Base-by-base conservation (phyloP, 805 yeast genomes). In the Brettanomyces sp. region DNA sequence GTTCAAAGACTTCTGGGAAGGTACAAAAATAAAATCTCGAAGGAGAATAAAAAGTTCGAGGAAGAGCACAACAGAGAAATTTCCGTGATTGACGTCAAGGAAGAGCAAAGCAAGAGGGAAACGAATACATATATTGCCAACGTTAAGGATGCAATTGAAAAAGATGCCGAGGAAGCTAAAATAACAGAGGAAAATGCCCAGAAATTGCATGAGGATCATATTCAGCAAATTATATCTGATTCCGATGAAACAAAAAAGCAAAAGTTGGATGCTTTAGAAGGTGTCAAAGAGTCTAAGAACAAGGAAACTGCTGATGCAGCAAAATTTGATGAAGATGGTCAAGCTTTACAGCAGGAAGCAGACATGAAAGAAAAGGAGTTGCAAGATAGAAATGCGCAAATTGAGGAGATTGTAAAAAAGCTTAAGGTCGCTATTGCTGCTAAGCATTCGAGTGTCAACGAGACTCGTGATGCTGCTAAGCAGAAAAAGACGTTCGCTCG, bases 111-210 rank as follows among this genome's bases (percentile, higher is more conserved):
- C 44, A 65, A 62, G 25, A 51, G 53, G 25, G 63, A 58, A 9
- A 65, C 66, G 24, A 67, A 57, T 34, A 56, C 55, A n/a, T 73
- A 73, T 52, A 67, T 72, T 41, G 58, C 54, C 9, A 62, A 64
- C 25, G 68, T 73, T 36, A 65, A 60, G 45, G 55, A 54, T 30
- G 72, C 68, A 49, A 74, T 74, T 44, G 71, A 63, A 49, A 65
- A 70, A 34, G 73, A 74, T 46, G 66, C 60, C 37, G 58, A 54
- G 14, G 76, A 74, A 36, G 73, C 60, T 48, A 69, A 62, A 43
- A 63, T 62, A 13, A 68, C 75, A 40, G 80, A 74, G 59, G 55
- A 52, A 14, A 60, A 63, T 41, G 74, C 77, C 7, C 71, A 72
- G 39, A 74, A 63, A 42, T 64, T 70, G 49, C 80, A 75, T 53